Base-by-base conservation (phyloP, 202 grass and related monocot species). In the Cymbopogon flexuosus region DNA sequence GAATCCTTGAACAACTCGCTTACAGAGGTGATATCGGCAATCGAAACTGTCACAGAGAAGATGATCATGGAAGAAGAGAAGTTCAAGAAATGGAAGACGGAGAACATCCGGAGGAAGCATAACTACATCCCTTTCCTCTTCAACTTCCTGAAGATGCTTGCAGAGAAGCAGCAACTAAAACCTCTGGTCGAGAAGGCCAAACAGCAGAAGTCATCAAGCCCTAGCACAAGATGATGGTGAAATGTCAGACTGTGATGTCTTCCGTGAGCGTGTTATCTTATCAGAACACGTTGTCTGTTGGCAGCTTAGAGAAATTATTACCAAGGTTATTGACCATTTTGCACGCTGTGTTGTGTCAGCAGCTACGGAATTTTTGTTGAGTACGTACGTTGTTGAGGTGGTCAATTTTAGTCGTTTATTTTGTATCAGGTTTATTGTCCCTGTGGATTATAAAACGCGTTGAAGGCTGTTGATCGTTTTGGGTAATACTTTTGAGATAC, bases 51-150 rank as follows among this genome's bases (percentile, higher is more conserved):
- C 30, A 85, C 61, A 0, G 92, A 93, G 80, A 99, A 93, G 88
- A 87, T 99, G 31, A 82, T 87, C 69, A 91, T 93, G 88, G 96
- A 99, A 79, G 96, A 93, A 70, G 96, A 99, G 58, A 99, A 99
- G 87, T 99, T 98, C 68, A 99, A 86, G 76, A 96, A 99, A 83
- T 99, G 96, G 96, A 93, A 91, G 76, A 88, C 54, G 0, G 96
- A 99, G 83, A 99, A 99, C 76, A 84, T 99, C 4, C 60, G 96
- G 67, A 91, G 92, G 88, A 99, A 99, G 80, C 96, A 99, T 74
- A 99, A 99, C 29, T 99, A 99, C 76, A 99, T 99, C 61, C 96
- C 96, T 2, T 99, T 99, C 84, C 74, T 99, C 7, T 99, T 99
- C 79, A 99, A 99, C 85, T 84, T 99, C 18, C 62, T 99, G 76